Evolutionary conservation across 2,329 filamentous ascomycete species (phyloP), one percentile per base, ranked within the genome.

Genomic region (Alternaria rosae): DNA sequence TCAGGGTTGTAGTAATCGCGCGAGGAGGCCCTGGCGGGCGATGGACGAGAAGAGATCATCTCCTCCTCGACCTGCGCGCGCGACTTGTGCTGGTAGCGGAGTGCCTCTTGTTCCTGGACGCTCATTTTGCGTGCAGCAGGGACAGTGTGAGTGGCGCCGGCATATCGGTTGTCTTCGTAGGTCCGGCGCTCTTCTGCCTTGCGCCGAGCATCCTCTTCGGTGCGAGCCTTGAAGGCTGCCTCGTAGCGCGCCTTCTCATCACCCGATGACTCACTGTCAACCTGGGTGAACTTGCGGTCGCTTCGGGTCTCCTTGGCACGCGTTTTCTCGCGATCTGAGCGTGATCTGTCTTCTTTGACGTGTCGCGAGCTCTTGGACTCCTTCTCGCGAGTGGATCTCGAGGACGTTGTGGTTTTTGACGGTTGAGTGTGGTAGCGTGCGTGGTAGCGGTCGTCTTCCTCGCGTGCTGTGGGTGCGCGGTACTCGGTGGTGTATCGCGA

Each of bases 221-320:
- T 74, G 59, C 77, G 75, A 38, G 68, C 64, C 62, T 70, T 70
- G 54, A 72, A 76, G 17, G 67, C 73, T 20, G 69, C 69, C 59
- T 78, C 76, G 55, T 72, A 76, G 62, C 67, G 76, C 8, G 66
- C 64, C 59, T 76, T 76, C 35, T 78, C 76, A 44, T 77, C 73
- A 6, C 74, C 74, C 17, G 73, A 75, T 32, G 66, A 67, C 8
- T 79, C 78, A 44, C 77, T 79, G 15, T 76, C 75, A 30, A 67
- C 59, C 2, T 76, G 71, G 5, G 71, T 67, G 35, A 78, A 78
- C 62, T 78, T 78, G 52, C 79, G 76, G 9, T 82, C 80, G 57
- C 74, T 72, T 45, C 76, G 76, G 9, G 76, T 72, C 35, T 83
- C 82, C 61, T 76, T 76, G 47, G 82, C 79, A 53, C 75, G 74